A percentile compares a stretch with the other conserved stretches of the same genome.
phyloP scores from a whole-genome alignment of 495 filamentous ascomycete species.

The Cryomyces minteri region DNA sequence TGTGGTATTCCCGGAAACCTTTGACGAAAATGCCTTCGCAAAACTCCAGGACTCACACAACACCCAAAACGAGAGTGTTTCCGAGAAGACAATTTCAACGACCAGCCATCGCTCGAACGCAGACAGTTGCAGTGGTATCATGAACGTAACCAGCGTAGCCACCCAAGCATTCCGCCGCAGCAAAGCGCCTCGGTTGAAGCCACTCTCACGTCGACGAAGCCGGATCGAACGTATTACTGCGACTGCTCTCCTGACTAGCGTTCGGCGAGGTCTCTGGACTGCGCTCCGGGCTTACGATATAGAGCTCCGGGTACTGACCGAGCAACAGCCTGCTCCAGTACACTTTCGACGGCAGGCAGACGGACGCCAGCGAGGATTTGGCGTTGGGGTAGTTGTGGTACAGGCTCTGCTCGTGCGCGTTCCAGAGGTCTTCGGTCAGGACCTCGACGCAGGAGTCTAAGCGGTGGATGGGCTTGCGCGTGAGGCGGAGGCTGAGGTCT shows the following conservation, averaged over 20 bases:
- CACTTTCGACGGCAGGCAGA: conserved; percentile 17
- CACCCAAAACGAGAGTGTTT: too few relatives aligned
- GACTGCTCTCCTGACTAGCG: not conserved
- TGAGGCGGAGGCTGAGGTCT: conserved; percentile 19
- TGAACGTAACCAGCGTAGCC: too few relatives aligned
- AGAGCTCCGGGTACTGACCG: conserved; percentile 18
- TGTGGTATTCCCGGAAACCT: too few relatives aligned
- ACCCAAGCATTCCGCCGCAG: too few relatives aligned
- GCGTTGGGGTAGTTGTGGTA: conserved; percentile 18
- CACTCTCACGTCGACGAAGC: too few relatives aligned
- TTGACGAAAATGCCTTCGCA: too few relatives aligned
- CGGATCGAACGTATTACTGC: not conserved
- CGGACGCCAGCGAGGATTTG: conserved; percentile 17
- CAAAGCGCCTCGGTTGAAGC: too few relatives aligned
- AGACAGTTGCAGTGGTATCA: too few relatives aligned
- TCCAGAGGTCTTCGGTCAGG: conserved; percentile 18
- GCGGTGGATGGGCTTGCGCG: conserved; percentile 19
- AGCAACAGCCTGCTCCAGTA: conserved; percentile 19
- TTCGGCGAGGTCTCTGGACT: conserved; percentile 1
- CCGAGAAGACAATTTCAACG: too few relatives aligned
- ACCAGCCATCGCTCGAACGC: too few relatives aligned
- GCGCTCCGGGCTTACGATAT: conserved; percentile 18
- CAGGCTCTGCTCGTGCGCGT: conserved; percentile 12
- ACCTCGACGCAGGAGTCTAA: conserved; percentile 18
- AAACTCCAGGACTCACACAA: too few relatives aligned